A percentile compares a stretch with the other conserved stretches of the same genome.
These are phyloP conservation scores for Xylariaceae sp. DNA, from an alignment of 2,329 filamentous ascomycete genomes.

Conservation along the genomic window DNA sequence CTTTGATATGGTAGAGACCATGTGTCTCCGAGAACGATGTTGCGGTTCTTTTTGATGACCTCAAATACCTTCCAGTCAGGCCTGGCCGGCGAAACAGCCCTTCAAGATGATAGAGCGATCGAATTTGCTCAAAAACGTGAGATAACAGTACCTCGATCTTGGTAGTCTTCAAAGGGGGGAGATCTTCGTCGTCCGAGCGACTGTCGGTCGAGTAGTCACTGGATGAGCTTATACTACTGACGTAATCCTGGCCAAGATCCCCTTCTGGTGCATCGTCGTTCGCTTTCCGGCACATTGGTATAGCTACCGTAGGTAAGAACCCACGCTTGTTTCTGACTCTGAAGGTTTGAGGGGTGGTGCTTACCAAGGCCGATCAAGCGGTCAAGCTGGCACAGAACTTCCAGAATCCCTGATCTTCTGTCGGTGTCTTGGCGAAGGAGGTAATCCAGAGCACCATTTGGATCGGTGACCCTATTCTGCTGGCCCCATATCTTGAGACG, in stretches of 20 bases:
- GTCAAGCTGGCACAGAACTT: slow-evolving; percentile 4
- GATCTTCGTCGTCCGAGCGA: neutral
- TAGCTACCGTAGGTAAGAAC: neutral
- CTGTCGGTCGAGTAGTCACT: neutral
- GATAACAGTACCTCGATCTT: slow-evolving; percentile 1
- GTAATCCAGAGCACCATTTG: neutral
- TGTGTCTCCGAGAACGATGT: neutral
- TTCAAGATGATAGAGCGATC: slow-evolving; percentile 3
- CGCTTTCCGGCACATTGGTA: neutral
- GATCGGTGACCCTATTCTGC: neutral
- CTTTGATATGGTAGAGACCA: slow-evolving; percentile 2
- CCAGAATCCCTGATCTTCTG: neutral
- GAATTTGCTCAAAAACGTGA: slow-evolving; percentile 4
- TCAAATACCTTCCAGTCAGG: neutral
- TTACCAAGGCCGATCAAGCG: slow-evolving; percentile 1
- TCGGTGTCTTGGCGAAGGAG: neutral
- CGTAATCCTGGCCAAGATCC: neutral
- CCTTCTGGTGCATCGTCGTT: neutral
- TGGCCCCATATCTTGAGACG: slow-evolving; percentile 6
- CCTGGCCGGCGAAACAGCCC: slow-evolving; percentile 3
- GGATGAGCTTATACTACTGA: neutral
- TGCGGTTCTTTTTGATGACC: neutral
- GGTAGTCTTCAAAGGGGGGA: neutral
- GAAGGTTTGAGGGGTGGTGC: neutral
- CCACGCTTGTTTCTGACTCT: neutral